Base-by-base conservation (phyloP, 2,329 filamentous ascomycete genomes). In the Cadophora malorum region DNA sequence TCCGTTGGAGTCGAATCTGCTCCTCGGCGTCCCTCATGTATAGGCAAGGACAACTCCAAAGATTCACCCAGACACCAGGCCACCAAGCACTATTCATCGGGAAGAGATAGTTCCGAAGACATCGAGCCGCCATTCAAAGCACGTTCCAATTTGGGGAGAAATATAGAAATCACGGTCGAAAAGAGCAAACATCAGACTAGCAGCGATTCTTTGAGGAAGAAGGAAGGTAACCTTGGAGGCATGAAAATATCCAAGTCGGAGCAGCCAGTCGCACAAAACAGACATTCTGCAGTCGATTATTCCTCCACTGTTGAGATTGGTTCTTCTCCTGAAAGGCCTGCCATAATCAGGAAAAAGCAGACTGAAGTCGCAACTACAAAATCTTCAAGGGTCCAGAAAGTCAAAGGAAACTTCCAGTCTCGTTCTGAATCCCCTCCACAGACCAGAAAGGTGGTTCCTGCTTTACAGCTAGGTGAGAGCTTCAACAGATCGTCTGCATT, bases 151-250 rank as follows among this genome's bases (percentile, higher is more conserved):
- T n/a, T 33, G 8, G 63, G 21, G 21, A 41, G 14, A 12, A 47
- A 45, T 47, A 1, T 5, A 16, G 47, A 21, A 60, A 23, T 7
- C 14, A 41, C 33, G 7, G 23, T 4, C 28, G 5, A 6, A 19
- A 19, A 41, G 0, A 21, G 28, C 16, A 53, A 3, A 16, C 5
- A 45, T 12, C 23, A 3, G 41, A 2, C n/a, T 4, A n/a, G 12
- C 10, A 12, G 23, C 21, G 28, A 56, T 12, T 66, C 56, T 21
- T 59, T 31, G 14, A 41, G 41, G 0, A 5, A 35, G 9, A 50
- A 67, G 45, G 59, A 67, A 12, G 56, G 62, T n/a, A 67, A 49
- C 16, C 47, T 67, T 12, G 35, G 38, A 47, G 45, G 64, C 23
- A 60, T 53, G 21, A 52, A 65, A 21, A 2, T 7, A 21, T 23